Base-by-base conservation (phyloP, 257 asterid genomes). In the Schizonepeta tenuifolia region DNA sequence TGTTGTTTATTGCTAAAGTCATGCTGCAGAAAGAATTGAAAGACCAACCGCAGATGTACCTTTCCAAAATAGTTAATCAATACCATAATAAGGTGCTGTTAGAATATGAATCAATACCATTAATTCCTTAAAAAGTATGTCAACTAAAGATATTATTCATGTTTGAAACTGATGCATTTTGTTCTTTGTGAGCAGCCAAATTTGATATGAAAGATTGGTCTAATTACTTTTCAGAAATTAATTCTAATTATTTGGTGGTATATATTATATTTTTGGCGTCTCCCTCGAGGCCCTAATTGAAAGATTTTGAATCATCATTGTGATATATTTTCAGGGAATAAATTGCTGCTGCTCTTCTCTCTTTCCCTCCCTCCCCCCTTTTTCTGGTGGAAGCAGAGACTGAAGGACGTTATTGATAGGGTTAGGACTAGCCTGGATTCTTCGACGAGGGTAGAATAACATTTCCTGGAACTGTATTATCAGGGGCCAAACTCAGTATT, bases 1-100 rank as follows among this genome's bases (percentile, higher is more conserved):
- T 78, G 66, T 78, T 76, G 68, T 80, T 70, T 70, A 33, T 33
- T 67, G 78, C 78, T 80, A 38, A 38, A 58, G 65, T 83, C 86
- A 70, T 66, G 79, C 51, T 76, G 80, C 36, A 54, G 60, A 70
- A 70, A 15, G 72, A 78, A 60, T 78, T 73, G 84, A 78, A 75
- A 56, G 43, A 47, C 80, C 75, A 81, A 69, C 84, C n/a, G 69
- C 20, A 69, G 47, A 69, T 53, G 60, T 9, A 14, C 33, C 47
- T 50, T 54, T 63, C 60, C 20, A 64, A 24, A 65, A 46, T 47
- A 58, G 74, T 57, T 49, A 18, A 65, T 58, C 69, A 51, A 72
- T 65, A 41, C 58, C 69, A 65, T 66, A 33, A 57, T 74, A 60
- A 44, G 36, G 61, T 65, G 67, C 64, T 44, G 60, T 70, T 67